Conservation (phyloP, 129 eudicot species). For the Escallonia herrerae region DNA sequence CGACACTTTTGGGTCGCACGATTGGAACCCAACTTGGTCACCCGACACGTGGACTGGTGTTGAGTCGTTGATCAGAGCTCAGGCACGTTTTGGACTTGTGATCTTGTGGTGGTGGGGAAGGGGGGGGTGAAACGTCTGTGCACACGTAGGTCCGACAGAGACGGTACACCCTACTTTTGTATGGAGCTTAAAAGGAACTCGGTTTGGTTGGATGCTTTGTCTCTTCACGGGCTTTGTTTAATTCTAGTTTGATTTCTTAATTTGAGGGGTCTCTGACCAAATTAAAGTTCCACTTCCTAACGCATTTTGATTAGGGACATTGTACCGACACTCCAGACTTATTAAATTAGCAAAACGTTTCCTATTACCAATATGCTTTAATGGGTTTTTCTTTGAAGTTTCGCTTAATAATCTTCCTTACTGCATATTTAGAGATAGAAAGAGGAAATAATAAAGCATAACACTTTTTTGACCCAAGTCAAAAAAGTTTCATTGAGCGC, state of each 20-base stretch:
- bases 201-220: not conserved
- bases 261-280: not conserved
- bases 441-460: too few species aligned
- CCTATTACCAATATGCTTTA: not conserved
- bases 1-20: too few species aligned
- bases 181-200: not conserved
- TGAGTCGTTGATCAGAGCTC: too few species aligned
- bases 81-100: too few species aligned
- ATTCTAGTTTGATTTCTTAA: not conserved
- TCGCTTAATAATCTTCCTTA: not conserved
- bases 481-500: too few species aligned
- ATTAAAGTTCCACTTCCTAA: not conserved
- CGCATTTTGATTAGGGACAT: not conserved
- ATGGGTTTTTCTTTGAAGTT: too few species aligned
- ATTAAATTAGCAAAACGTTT: not conserved
- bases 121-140: not conserved
- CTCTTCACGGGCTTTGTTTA: not conserved
- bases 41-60: too few species aligned
- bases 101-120: too few species aligned
- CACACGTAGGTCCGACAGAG: constrained; percentile 4
- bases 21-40: too few species aligned
- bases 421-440: too few species aligned
- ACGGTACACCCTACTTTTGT: constrained; percentile 2
- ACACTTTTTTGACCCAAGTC: too few species aligned
- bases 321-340: not conserved